phyloP scores from a whole-genome alignment of 2,329 filamentous ascomycete species.

The Colletotrichum shisoi region DNA sequence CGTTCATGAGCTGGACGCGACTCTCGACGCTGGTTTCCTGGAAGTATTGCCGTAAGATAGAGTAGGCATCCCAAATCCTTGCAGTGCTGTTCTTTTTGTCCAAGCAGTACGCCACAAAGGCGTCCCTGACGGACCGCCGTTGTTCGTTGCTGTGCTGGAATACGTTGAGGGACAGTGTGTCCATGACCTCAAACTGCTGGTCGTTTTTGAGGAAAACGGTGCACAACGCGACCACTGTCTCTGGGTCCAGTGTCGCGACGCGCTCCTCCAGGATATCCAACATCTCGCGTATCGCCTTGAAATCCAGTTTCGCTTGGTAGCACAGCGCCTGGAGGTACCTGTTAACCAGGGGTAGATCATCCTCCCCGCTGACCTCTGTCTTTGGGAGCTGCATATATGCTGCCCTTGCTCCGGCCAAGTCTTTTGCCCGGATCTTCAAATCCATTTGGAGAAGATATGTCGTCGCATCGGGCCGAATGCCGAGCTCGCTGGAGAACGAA shows the following conservation, averaged over 20 bases:
- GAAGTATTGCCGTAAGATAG: slow-evolving; percentile 71
- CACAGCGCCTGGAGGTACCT: slow-evolving; percentile 75
- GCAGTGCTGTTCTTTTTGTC: slow-evolving; percentile 69
- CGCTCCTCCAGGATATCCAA: slow-evolving; percentile 76
- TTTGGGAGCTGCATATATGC: slow-evolving; percentile 70
- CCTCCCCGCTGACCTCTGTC: slow-evolving; percentile 58
- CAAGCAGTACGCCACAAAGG: slow-evolving; percentile 73
- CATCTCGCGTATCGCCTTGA: slow-evolving; percentile 75
- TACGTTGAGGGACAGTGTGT: slow-evolving; percentile 79
- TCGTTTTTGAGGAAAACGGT: slow-evolving; percentile 76
- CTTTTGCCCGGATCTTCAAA: slow-evolving; percentile 75
- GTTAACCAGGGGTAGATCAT: slow-evolving; percentile 72
- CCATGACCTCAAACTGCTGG: slow-evolving; percentile 80
- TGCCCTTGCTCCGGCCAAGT: slow-evolving; percentile 73
- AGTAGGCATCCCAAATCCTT: slow-evolving; percentile 70
- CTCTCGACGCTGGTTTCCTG: slow-evolving; percentile 69
- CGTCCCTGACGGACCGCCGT: slow-evolving; percentile 69
- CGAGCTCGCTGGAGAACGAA: slow-evolving; percentile 69
- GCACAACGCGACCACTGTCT: slow-evolving; percentile 77
- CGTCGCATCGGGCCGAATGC: slow-evolving; percentile 70
- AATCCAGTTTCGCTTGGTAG: slow-evolving; percentile 65
- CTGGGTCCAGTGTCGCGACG: slow-evolving; percentile 72
- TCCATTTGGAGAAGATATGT: slow-evolving; percentile 80
- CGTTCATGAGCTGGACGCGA: slow-evolving; percentile 78
- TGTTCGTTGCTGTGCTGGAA: slow-evolving; percentile 75